Base-by-base conservation (phyloP, 805 yeast genomes). In the Candida nitratophila region DNA sequence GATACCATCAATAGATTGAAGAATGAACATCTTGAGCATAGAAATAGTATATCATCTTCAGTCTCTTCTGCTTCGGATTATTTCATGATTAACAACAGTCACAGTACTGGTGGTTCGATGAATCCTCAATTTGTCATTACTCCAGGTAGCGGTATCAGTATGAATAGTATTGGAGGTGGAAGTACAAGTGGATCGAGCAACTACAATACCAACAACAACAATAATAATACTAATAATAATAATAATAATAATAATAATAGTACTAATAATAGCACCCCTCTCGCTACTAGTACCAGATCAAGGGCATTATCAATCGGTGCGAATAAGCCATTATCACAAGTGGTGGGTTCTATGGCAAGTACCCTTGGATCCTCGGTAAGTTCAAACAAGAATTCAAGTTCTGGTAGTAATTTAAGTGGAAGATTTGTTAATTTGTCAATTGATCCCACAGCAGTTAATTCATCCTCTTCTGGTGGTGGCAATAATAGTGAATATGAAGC, bases 1-100 rank as follows among this genome's bases (percentile, higher is more conserved):
- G 97, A 90, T 64, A 90, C 86, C 14, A 88, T 93, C 50, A 86
- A 86, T 55, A 70, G 96, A 49, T 74, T 93, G 57, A 86, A 89
- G 56, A 82, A 73, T 27, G 98, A 91, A 59, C 95, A 87, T 60
- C 51, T 82, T 50, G 86, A 81, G 50, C 81, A 77, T 52, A 45
- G 67, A 19, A 57, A 53, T 30, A 60, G 66, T 45, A 46, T 61
- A 2, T 62, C 69, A 65, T 48, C 69, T 9, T 29, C 37, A 17
- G n/a, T 9, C 20, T 70, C 82, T 8, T 64, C 74, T 1, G 69
- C 80, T 0, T 69, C 78, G 2, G 70, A 77, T 4, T 78, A 70
- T 9, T 63, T 20, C 27, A 31, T 32, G 29, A n/a, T 6, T 24
- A 10, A 10, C 10, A 19, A 17, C 16, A 10, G 8, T 9, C 19